A percentile compares a stretch with the other conserved stretches of the same genome.
These are phyloP conservation scores for Fusarium caatingaense DNA, from an alignment of 2,329 filamentous ascomycete genomes.

Conservation along the genomic window DNA sequence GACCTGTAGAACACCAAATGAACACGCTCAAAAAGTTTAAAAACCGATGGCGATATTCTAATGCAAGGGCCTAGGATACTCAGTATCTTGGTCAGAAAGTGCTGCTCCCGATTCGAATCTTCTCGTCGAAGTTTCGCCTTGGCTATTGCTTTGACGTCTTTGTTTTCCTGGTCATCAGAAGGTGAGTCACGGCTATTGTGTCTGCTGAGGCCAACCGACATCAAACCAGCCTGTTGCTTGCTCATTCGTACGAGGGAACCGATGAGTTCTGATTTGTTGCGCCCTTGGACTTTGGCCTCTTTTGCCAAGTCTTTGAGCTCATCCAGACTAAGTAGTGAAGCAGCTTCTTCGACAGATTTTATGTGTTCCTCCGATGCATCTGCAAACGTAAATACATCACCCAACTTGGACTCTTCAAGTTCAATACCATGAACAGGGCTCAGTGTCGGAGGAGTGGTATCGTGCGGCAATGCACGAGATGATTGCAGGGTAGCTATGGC, in stretches of 20 bases:
- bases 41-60: conserved; percentile 75
- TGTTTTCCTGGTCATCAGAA: conserved; percentile 58
- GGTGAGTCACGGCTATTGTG: conserved; percentile 69
- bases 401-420: conserved; percentile 60
- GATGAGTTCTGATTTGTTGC: conserved; percentile 85
- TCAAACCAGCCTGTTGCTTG: conserved; percentile 79
- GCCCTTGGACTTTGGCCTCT: conserved; percentile 86
- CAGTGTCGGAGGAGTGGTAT: conserved; percentile 13
- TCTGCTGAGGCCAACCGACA: conserved; percentile 73
- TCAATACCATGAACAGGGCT: conserved; percentile 48
- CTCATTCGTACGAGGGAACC: conserved; percentile 79
- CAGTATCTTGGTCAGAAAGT: conserved; percentile 83
- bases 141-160: conserved; percentile 16
- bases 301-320: conserved; percentile 88
- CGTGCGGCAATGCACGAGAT: conserved; percentile 64
- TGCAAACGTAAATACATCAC: conserved; percentile 77
- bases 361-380: conserved; percentile 81
- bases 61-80: conserved; percentile 84
- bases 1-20: conserved; percentile 97
- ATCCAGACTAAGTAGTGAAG: conserved; percentile 82
- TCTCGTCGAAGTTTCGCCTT: conserved; percentile 43
- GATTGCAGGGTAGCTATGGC: conserved; percentile 75
- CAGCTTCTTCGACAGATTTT: conserved; percentile 83
- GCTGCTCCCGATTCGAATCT: conserved; percentile 72
- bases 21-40: conserved; percentile 90